Conservation (phyloP, 2,329 filamentous ascomycete species). For the Hysterium pulicare region DNA sequence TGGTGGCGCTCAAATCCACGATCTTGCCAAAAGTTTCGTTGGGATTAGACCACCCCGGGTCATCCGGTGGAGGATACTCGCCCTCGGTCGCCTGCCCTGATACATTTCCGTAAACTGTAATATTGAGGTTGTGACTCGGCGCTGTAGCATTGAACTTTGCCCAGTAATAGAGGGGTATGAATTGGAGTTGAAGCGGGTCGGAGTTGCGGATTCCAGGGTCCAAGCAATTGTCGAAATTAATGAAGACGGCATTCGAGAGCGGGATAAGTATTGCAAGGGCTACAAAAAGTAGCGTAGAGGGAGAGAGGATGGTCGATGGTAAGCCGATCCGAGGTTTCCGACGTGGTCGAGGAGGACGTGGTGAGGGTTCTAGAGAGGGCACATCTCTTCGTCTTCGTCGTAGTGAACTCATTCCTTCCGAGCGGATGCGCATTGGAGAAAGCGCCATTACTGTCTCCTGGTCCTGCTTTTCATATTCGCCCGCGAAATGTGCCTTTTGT, state of each 20-base stretch:
- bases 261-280: conserved; percentile 24
- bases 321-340: conserved; percentile 17
- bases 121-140: conserved; percentile 62
- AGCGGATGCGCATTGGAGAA: conserved; percentile 17
- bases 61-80: conserved; percentile 58
- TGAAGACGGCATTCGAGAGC: conserved; percentile 49
- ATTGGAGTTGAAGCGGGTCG: conserved; percentile 67
- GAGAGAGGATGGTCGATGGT: conserved; percentile 10
- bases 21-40: conserved; percentile 74
- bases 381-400: too few relatives aligned
- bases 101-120: conserved; percentile 90
- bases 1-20: conserved; percentile 55
- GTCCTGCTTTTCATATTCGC: conserved; percentile 28
- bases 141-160: conserved; percentile 66
- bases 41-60: conserved; percentile 58
- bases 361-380: conserved; percentile 26
- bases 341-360: conserved; percentile 27
- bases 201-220: conserved; percentile 55
- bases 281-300: conserved; percentile 19
- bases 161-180: conserved; percentile 70
- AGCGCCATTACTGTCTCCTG: conserved; percentile 21
- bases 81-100: conserved; percentile 63
- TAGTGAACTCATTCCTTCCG: too few relatives aligned
- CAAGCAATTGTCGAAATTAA: conserved; percentile 85
- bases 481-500: not conserved